Evolutionary conservation across 1,139 yeast species (phyloP).

Genomic region (Debaryomyces singareniensis): DNA sequence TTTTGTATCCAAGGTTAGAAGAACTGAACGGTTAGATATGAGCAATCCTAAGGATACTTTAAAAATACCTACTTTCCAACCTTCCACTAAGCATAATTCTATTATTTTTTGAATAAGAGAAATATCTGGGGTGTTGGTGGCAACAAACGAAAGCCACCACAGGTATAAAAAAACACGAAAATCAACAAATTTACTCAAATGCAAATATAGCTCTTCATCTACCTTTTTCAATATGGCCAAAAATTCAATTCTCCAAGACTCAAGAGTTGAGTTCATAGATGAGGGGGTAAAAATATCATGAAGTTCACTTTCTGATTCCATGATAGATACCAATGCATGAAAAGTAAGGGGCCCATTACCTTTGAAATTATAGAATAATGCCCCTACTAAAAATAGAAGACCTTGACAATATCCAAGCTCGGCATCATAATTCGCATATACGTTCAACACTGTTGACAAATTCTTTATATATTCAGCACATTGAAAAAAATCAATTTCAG

Average conservation of each 20-base stretch:
- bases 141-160: slow-evolving; percentile 64
- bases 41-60: slow-evolving; percentile 55
- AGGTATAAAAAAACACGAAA: slow-evolving; percentile 45
- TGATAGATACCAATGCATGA: slow-evolving; percentile 51
- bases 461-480: slow-evolving; percentile 35
- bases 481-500: slow-evolving; percentile 47
- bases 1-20: slow-evolving; percentile 39
- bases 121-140: slow-evolving; percentile 55
- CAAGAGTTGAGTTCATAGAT: slow-evolving; percentile 52
- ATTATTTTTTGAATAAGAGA: slow-evolving; percentile 44
- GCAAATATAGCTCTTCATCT: slow-evolving; percentile 39
- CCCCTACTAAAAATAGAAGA: slow-evolving; percentile 59
- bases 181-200: slow-evolving; percentile 38
- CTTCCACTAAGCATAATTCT: slow-evolving; percentile 55
- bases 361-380: slow-evolving; percentile 47
- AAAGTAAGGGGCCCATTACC: slow-evolving; percentile 42
- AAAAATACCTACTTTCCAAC: slow-evolving; percentile 59
- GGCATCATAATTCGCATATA: slow-evolving; percentile 61
- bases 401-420: slow-evolving; percentile 75
- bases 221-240: slow-evolving; percentile 32
- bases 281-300: slow-evolving; percentile 52
- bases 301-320: slow-evolving; percentile 56
- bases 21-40: slow-evolving; percentile 44
- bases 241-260: slow-evolving; percentile 51
- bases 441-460: slow-evolving; percentile 55